Evolutionary conservation across 768 basidiomycete genomes (phyloP), one percentile per base, ranked within the genome.

Genomic region (Boletellus sp.): DNA sequence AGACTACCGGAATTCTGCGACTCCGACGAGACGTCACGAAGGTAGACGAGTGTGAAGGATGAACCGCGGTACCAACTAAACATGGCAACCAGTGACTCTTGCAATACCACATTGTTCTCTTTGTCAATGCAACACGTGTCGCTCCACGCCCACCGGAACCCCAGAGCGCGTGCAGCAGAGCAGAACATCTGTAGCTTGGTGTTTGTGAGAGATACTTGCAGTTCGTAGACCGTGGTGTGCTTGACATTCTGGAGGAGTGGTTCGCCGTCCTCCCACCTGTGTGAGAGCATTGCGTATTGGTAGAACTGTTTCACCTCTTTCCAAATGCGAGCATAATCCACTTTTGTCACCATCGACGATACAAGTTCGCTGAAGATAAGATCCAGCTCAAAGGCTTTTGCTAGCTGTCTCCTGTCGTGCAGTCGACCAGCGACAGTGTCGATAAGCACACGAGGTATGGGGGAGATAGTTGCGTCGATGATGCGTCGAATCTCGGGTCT

Each of bases 41-140:
- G 56, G 26, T 55, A 37, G n/a, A 61, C 33, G 1, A 60, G 4
- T 0, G 58, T 60, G 6, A 40, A 38, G 19, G 46, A 16, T 11
- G 46, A 47, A n/a, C 24, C 31, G 4, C 46, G 46, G 20, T 47
- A 58, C 55, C 55, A 58, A 1, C 10, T 34, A 36, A 57, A 58
- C 56, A 58, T 53, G 13, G 57, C 48, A 1, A 56, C 49, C 19
- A 60, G 16, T 0, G 58, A 56, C 15, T 60, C 54, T 22, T 60
- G 48, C n/a, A 42, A 17, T 5, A 49, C 47, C 10, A 44, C 42
- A 0, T 33, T 44, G 24, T 45, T 6, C 1, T 11, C 9, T 17
- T 35, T 22, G 6, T 57, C 37, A 0, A 57, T 20, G 16, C 57
- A 57, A 15, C n/a, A n/a, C n/a, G n/a, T n/a, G n/a, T n/a, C n/a